A percentile compares a stretch with the other conserved stretches of the same genome.
Conservation (phyloP, 108 stramenopile genomes). For the Nitzschia inconspicua region DNA sequence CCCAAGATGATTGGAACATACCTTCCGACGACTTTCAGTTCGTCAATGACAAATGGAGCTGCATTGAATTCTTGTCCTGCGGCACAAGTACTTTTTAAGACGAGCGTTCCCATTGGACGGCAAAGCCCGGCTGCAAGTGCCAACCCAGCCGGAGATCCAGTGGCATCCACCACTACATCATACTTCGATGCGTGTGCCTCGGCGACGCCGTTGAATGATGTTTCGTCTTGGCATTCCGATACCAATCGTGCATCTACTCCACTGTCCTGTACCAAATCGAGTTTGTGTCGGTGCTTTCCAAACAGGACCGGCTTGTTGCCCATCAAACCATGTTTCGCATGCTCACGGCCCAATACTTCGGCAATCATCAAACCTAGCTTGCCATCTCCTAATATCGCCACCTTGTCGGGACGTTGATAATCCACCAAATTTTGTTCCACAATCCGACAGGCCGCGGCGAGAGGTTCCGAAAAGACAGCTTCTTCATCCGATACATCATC, state of each 20-base stretch:
- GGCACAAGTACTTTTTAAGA: conserved; percentile 72
- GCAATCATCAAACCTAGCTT: conserved; percentile 75
- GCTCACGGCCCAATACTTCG: conserved; percentile 67
- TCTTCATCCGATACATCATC: conserved; percentile 44
- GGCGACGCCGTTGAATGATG: conserved; percentile 32
- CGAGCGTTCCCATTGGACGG: conserved; percentile 68
- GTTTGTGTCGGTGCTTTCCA: conserved; percentile 67
- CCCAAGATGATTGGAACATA: no score
- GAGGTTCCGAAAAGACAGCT: conserved; percentile 76
- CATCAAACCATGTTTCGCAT: conserved; percentile 7
- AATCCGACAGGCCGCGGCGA: conserved; percentile 81
- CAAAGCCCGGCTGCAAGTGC: conserved; percentile 49
- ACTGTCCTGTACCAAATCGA: conserved; percentile 52
- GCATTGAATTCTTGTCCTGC: conserved; percentile 60
- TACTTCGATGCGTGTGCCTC: conserved; percentile 31
- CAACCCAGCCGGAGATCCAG: conserved; percentile 66
- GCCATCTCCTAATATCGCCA: conserved; percentile 75
- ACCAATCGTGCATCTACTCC: conserved; percentile 40
- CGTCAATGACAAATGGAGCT: conserved; percentile 78
- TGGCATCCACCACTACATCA: conserved; percentile 80
- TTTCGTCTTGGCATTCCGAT: conserved; percentile 38
- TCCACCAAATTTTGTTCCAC: conserved; percentile 57
- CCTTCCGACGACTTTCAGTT: conserved; percentile 64
- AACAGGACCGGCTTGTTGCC: conserved; percentile 44
- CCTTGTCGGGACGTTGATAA: conserved; percentile 41